Evolutionary conservation across 441 rosid species (phyloP).

Genomic region (Omphalea diandra): DNA sequence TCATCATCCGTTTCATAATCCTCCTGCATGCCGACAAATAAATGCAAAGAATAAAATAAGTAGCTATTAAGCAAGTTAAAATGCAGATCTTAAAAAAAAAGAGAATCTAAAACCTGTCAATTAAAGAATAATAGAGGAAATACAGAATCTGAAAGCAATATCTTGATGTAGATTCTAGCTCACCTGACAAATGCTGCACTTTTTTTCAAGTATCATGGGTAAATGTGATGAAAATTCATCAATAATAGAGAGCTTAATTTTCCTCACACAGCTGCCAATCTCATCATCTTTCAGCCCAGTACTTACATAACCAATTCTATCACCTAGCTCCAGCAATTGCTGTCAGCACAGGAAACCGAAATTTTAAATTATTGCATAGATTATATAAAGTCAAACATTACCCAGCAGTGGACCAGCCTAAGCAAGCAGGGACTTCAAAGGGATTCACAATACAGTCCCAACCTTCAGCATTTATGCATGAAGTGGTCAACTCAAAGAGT

Average conservation of each 20-base stretch:
- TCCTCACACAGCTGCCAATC: conserved; percentile 57
- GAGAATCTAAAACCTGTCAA: too few relatives aligned
- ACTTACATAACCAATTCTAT: conserved; percentile 76
- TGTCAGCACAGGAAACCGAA: conserved; percentile 30
- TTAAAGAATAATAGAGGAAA: too few relatives aligned
- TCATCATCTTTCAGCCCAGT: conserved; percentile 86
- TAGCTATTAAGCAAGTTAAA: neutral
- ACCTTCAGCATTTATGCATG: too few relatives aligned
- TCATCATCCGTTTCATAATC: conserved; percentile 67
- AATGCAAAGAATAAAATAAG: neutral
- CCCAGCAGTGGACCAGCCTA: neutral
- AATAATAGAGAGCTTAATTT: conserved; percentile 41
- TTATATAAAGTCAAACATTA: neutral
- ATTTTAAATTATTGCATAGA: neutral
- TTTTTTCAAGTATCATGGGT: conserved; percentile 44
- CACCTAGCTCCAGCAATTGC: conserved; percentile 94
- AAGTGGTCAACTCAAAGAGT: neutral
- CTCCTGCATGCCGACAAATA: conserved; percentile 43
- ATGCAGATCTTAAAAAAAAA: neutral
- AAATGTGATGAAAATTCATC: conserved; percentile 35
- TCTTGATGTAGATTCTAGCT: conserved; percentile 1
- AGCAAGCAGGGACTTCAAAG: neutral
- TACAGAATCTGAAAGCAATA: neutral
- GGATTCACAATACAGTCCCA: neutral
- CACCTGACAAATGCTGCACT: conserved; percentile 93